Conservation (phyloP, 805 yeast species). For the Komagataella pastoris region DNA sequence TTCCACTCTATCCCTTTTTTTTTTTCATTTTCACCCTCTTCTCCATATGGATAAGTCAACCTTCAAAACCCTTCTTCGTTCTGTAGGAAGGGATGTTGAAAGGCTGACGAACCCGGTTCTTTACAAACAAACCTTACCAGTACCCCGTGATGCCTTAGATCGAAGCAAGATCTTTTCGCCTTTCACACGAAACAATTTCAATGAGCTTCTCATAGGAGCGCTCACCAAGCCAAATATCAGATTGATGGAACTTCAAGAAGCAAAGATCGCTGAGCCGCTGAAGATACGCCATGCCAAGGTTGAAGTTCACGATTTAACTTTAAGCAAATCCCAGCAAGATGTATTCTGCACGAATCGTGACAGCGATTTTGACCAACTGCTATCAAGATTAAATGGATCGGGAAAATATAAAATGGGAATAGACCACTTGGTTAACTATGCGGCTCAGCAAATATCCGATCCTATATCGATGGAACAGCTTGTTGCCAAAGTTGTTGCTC, state of each 20-base stretch:
- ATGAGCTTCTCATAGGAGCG: not conserved
- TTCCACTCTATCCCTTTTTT: not conserved
- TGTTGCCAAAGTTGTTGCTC: not conserved
- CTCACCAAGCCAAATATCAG: not conserved
- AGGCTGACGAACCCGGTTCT: not conserved
- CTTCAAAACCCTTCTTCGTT: not conserved
- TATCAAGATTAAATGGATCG: not conserved
- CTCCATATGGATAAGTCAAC: not conserved
- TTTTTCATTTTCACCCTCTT: too few species aligned
- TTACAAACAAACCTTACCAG: not conserved
- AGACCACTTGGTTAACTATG: not conserved
- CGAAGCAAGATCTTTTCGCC: not conserved
- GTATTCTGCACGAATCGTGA: not conserved
- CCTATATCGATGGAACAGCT: not conserved
- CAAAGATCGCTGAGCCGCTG: not conserved
- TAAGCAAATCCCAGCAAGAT: not conserved
- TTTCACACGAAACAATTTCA: not conserved
- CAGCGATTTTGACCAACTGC: not conserved
- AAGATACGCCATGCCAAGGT: not conserved
- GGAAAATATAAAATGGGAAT: not conserved
- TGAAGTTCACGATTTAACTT: not conserved
- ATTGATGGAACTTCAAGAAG: not conserved
- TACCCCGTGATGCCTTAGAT: not conserved
- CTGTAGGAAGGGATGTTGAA: not conserved
- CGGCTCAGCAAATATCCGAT: not conserved